A percentile compares a stretch with the other conserved stretches of the same genome.
These are phyloP conservation scores for Diaporthe ampelina DNA, from an alignment of 2,329 filamentous ascomycete genomes.

Conservation along the genomic window DNA sequence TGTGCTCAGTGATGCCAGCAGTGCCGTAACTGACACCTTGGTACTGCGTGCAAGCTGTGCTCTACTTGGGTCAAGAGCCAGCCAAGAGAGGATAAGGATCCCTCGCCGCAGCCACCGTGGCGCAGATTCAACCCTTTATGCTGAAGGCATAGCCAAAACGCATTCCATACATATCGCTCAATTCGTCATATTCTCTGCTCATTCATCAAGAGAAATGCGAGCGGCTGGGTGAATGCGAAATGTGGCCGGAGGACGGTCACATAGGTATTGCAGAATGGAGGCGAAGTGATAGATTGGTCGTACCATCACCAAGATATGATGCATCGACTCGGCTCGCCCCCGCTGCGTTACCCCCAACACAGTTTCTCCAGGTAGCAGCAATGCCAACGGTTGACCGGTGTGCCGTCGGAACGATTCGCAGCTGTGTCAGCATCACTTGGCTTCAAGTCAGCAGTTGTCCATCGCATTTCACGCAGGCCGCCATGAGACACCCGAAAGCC, in stretches of 20 bases:
- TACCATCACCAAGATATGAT: neutral
- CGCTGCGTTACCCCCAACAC: neutral
- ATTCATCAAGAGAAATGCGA: neutral
- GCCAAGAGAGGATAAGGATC: neutral
- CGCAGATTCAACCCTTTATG: neutral
- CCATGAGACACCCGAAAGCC: conserved; percentile 12
- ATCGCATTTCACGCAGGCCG: conserved; percentile 29
- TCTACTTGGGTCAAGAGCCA: neutral
- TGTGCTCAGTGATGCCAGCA: neutral
- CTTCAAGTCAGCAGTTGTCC: neutral
- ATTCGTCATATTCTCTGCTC: neutral
- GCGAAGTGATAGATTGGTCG: neutral
- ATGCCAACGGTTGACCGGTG: neutral
- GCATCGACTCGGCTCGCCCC: neutral
- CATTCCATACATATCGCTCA: neutral
- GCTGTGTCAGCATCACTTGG: conserved; percentile 16
- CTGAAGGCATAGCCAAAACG: neutral
- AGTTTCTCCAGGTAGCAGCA: neutral
- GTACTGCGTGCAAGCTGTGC: neutral
- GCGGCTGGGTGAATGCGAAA: neutral
- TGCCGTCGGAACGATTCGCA: neutral
- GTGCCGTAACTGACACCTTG: neutral
- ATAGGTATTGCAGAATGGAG: neutral
- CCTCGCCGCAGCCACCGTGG: neutral
- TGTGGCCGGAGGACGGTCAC: too few species aligned